These are phyloP conservation scores for Ustilago loliicola DNA, from an alignment of 1,284 basidiomycete species.

Conservation along the genomic window DNA sequence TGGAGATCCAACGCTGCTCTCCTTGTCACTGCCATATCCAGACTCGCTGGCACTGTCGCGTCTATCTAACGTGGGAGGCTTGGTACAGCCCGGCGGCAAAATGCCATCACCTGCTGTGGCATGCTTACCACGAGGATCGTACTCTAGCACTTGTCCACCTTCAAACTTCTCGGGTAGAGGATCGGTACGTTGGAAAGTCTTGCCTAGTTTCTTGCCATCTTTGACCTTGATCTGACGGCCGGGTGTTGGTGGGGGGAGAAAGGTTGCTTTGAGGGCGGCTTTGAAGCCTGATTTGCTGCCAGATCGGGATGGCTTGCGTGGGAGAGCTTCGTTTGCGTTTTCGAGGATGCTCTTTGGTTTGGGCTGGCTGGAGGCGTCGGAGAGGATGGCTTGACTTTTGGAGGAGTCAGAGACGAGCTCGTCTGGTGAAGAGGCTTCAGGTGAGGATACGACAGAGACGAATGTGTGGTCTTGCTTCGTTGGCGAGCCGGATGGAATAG, in stretches of 20 bases:
- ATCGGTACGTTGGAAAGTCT: conserved; percentile 51
- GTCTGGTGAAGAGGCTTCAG: conserved; percentile 28
- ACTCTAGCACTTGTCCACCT: conserved; percentile 57
- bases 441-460: conserved; percentile 17
- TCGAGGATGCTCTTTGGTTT: conserved; percentile 55
- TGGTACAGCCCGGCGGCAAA: conserved; percentile 26
- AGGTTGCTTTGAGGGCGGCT: conserved; percentile 58
- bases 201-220: conserved; percentile 55
- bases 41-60: conserved; percentile 39
- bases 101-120: conserved; percentile 58
- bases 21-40: conserved; percentile 43
- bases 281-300: conserved; percentile 38
- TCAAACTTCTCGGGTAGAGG: conserved; percentile 45
- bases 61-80: conserved; percentile 6
- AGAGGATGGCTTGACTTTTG: conserved; percentile 5
- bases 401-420: conserved; percentile 30
- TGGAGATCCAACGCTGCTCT: conserved; percentile 30
- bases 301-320: conserved; percentile 28
- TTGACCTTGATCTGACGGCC: conserved; percentile 54
- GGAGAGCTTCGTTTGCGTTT: conserved; percentile 53
- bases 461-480: conserved; percentile 16
- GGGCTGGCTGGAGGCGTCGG: conserved; percentile 19
- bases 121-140: conserved; percentile 57
- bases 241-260: conserved; percentile 52
- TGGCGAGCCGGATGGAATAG: conserved; percentile 17